These are phyloP conservation scores for Mycosarcoma mackinlayi DNA, from an alignment of 1,284 basidiomycete species.

Conservation along the genomic window DNA sequence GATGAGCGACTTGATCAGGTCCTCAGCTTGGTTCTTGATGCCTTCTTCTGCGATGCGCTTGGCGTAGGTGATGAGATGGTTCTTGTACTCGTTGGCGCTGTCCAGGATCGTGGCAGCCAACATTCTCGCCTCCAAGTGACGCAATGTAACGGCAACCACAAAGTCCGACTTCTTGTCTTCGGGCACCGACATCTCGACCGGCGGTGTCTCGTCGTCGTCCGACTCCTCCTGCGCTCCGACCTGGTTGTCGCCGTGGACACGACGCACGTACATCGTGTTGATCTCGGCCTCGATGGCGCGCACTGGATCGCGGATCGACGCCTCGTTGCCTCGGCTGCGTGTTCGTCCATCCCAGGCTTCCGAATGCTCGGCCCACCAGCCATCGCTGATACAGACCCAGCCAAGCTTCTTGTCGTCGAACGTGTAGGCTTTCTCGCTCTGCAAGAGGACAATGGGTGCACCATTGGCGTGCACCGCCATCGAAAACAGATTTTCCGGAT, in stretches of 20 bases:
- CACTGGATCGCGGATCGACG: constrained; percentile 53
- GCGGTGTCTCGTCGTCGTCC: constrained; percentile 27
- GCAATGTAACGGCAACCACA: constrained; percentile 51
- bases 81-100: constrained; percentile 61
- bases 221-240: constrained; percentile 38
- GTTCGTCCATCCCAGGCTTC: constrained; percentile 59
- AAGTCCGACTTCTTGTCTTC: constrained; percentile 51
- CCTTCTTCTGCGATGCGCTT: constrained; percentile 62
- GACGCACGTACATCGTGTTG: constrained; percentile 53
- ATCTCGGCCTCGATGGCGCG: constrained; percentile 58
- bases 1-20: constrained; percentile 59
- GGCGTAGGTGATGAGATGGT: constrained; percentile 54
- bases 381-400: constrained; percentile 57
- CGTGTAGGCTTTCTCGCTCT: constrained; percentile 56
- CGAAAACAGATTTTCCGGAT: constrained; percentile 47
- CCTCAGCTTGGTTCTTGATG: constrained; percentile 62
- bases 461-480: constrained; percentile 61
- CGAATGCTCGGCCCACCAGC: constrained; percentile 58
- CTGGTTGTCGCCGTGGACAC: constrained; percentile 39
- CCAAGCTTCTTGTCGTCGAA: constrained; percentile 55
- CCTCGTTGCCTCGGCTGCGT: constrained; percentile 49
- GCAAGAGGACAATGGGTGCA: constrained; percentile 69
- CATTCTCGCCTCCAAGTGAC: constrained; percentile 65
- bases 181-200: constrained; percentile 46
- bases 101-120: constrained; percentile 59